These are phyloP conservation scores for Porcisia deanei DNA, from an alignment of 208 protist genomes.

Conservation along the genomic window DNA sequence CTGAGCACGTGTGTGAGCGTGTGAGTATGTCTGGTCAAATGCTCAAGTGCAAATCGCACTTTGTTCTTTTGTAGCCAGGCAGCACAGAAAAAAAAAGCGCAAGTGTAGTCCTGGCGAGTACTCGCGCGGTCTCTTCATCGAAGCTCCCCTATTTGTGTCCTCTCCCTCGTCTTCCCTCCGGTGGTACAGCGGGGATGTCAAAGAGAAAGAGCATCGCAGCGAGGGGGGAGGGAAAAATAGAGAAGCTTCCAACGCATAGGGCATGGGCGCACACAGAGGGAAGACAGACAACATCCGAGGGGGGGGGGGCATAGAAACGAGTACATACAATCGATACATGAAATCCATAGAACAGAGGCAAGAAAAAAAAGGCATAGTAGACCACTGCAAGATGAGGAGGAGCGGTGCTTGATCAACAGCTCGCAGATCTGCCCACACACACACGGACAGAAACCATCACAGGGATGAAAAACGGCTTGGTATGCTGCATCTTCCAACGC, in stretches of 20 bases:
- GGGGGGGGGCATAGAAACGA: too few relatives aligned
- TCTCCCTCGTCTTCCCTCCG: not conserved
- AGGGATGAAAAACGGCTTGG: not conserved
- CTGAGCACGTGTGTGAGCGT: not conserved
- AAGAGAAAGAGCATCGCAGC: not conserved
- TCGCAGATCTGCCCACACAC: not conserved
- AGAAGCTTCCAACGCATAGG: not conserved
- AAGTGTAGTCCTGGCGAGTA: not conserved
- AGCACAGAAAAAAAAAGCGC: not conserved
- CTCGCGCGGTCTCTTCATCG: not conserved
- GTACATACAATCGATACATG: not conserved
- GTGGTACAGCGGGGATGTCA: too few relatives aligned
- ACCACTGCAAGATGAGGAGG: not conserved
- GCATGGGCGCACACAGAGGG: not conserved
- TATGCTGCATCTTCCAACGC: not conserved
- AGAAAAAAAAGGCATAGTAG: not conserved
- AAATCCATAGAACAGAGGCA: not conserved
- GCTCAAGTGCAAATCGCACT: not conserved
- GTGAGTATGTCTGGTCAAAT: too few relatives aligned
- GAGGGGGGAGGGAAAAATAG: not conserved
- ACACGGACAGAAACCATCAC: not conserved
- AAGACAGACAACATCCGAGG: not conserved
- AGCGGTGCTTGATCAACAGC: not conserved
- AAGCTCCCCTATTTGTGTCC: not conserved
- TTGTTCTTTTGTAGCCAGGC: not conserved